Evolutionary conservation across 495 filamentous ascomycete species (phyloP).

Genomic region (Poronia punctata): DNA sequence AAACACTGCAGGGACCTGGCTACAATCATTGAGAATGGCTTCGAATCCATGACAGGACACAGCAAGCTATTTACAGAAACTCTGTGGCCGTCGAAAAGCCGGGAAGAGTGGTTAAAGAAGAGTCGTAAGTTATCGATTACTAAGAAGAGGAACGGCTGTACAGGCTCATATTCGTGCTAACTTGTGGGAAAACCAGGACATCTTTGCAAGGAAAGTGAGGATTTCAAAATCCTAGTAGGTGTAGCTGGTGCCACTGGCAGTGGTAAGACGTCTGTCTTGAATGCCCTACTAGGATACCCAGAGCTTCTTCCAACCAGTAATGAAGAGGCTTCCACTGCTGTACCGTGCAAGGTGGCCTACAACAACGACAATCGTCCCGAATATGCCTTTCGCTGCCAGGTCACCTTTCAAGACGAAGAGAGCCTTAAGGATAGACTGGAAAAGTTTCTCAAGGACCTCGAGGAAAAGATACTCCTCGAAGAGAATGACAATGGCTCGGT

Average conservation of each 20-base stretch:
- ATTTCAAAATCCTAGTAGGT: constrained; percentile 18
- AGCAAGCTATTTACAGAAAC: not conserved
- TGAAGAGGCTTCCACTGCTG: constrained; percentile 17
- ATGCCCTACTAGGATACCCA: constrained; percentile 12
- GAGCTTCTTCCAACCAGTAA: constrained; percentile 19
- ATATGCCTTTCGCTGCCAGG: constrained; percentile 12
- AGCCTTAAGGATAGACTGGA: constrained; percentile 12
- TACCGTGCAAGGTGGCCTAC: constrained; percentile 12
- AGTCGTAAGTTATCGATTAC: not conserved
- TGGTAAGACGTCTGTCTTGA: constrained; percentile 21
- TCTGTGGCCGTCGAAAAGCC: constrained; percentile 1
- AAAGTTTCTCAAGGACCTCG: constrained; percentile 3
- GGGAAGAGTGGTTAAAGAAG: constrained; percentile 1
- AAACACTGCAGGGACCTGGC: not conserved
- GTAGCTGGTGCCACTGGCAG: constrained; percentile 20
- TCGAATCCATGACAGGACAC: not conserved
- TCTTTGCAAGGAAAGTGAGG: not conserved
- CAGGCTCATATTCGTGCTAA: too few relatives aligned
- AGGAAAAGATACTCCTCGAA: not conserved
- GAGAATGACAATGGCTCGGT: constrained; percentile 5
- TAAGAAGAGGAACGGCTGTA: not conserved
- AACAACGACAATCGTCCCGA: constrained; percentile 11
- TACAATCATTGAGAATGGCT: not conserved
- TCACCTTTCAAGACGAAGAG: constrained; percentile 12
- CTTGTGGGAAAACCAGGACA: not conserved